These are phyloP conservation scores for Atalantia buxifolia DNA, from an alignment of 345 rosid species.

Conservation along the genomic window DNA sequence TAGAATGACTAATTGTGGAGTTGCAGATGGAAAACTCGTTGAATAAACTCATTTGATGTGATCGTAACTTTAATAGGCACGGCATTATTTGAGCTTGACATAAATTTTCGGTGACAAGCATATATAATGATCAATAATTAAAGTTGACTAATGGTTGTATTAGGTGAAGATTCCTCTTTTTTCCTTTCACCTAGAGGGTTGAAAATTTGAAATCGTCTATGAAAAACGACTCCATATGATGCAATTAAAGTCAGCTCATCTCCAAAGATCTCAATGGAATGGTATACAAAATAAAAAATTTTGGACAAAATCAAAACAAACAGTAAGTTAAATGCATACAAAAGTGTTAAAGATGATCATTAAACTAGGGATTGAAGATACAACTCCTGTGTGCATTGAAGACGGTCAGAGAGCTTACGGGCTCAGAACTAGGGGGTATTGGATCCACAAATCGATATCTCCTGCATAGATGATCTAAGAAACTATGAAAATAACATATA, in stretches of 20 bases:
- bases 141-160: neutral
- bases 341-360: neutral
- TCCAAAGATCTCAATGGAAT: neutral
- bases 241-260: neutral
- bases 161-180: slow-evolving; percentile 9
- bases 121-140: neutral
- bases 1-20: too few species aligned
- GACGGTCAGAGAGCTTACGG: neutral
- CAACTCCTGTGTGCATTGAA: neutral
- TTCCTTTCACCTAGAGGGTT: neutral
- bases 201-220: neutral
- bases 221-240: neutral
- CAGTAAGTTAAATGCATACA: too few species aligned
- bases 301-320: too few species aligned
- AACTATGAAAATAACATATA: neutral
- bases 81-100: neutral
- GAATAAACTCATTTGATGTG: neutral
- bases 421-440: neutral
- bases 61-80: neutral
- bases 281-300: too few species aligned
- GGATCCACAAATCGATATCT: neutral
- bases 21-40: too few species aligned
- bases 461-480: slow-evolving; percentile 1
- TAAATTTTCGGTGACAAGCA: neutral
- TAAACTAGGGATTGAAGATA: neutral